phyloP scores from a whole-genome alignment of 495 filamentous ascomycete species.

The Aspergillus taichungensis region DNA sequence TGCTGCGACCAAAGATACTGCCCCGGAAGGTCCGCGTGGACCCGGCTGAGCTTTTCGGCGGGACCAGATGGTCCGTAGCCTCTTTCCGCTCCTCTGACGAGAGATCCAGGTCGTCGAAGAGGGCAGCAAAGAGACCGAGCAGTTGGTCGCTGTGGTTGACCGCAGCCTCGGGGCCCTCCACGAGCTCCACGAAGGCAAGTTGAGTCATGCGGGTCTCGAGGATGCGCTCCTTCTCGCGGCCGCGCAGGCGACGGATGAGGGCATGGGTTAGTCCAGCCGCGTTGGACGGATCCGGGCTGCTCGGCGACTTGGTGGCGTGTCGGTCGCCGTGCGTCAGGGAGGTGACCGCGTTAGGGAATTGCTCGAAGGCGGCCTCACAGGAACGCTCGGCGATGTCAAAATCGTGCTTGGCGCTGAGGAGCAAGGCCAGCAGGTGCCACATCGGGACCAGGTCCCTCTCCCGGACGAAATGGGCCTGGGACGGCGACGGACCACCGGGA shows the following conservation, averaged over 20 bases:
- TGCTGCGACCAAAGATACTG: slow-evolving; percentile 63
- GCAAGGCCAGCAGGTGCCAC: slow-evolving; percentile 80
- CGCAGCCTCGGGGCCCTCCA: slow-evolving; percentile 72
- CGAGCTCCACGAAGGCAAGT: slow-evolving; percentile 69
- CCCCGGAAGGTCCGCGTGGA: slow-evolving; percentile 64
- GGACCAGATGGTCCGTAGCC: slow-evolving; percentile 29
- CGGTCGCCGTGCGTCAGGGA: slow-evolving; percentile 42
- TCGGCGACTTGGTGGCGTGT: slow-evolving; percentile 20
- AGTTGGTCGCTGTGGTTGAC: slow-evolving; percentile 78
- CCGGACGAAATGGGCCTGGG: slow-evolving; percentile 21
- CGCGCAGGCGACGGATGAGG: slow-evolving; percentile 62
- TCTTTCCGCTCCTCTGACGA: slow-evolving; percentile 17
- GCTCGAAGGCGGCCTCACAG: slow-evolving; percentile 84
- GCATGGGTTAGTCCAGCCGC: slow-evolving; percentile 27
- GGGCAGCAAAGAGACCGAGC: slow-evolving; percentile 64
- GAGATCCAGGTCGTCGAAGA: slow-evolving; percentile 56
- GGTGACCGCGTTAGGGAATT: slow-evolving; percentile 54
- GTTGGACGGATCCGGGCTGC: slow-evolving; percentile 25
- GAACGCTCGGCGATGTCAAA: slow-evolving; percentile 69
- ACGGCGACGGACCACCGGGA: slow-evolving; percentile 17
- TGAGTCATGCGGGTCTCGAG: slow-evolving; percentile 93
- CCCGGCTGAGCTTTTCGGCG: slow-evolving; percentile 60
- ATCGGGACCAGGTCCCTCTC: slow-evolving; percentile 35
- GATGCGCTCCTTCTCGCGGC: slow-evolving; percentile 70
- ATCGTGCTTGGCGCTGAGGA: slow-evolving; percentile 80